A percentile compares a stretch with the other conserved stretches of the same genome.
These are phyloP conservation scores for Xylogone sp. DNA, from an alignment of 2,329 filamentous ascomycete genomes.

Conservation along the genomic window DNA sequence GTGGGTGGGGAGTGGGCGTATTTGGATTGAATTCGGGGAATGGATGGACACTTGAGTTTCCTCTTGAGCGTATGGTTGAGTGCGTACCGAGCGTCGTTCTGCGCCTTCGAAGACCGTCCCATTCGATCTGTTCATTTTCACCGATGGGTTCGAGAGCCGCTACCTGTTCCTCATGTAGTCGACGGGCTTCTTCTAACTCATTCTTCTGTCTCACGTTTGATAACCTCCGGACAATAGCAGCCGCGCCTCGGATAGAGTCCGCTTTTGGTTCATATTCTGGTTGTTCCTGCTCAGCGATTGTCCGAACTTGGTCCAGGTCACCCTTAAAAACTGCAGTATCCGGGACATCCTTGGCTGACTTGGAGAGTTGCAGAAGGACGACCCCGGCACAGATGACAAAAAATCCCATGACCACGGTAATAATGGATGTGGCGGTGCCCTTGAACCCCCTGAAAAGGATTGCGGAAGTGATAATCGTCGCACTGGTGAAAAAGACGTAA, in stretches of 20 bases:
- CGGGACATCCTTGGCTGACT: slow-evolving; percentile 95
- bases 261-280: slow-evolving; percentile 96
- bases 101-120: slow-evolving; percentile 83
- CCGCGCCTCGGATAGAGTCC: slow-evolving; percentile 88
- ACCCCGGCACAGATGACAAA: slow-evolving; percentile 91
- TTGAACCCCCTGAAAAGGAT: slow-evolving; percentile 94
- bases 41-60: slow-evolving; percentile 21
- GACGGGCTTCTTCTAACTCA: slow-evolving; percentile 74
- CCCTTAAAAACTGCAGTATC: slow-evolving; percentile 89
- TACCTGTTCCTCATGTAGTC: slow-evolving; percentile 74
- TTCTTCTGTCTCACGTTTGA: slow-evolving; percentile 72
- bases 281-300: slow-evolving; percentile 91
- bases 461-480: slow-evolving; percentile 90
- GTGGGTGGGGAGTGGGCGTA: slow-evolving; percentile 55
- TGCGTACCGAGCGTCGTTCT: slow-evolving; percentile 46
- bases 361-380: slow-evolving; percentile 90
- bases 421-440: slow-evolving; percentile 73
- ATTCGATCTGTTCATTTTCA: slow-evolving; percentile 76
- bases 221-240: slow-evolving; percentile 80
- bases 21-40: slow-evolving; percentile 18
- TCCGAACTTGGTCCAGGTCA: slow-evolving; percentile 91
- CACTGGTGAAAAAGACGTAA: slow-evolving; percentile 96
- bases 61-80: slow-evolving; percentile 24
- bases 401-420: slow-evolving; percentile 90
- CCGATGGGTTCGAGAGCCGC: slow-evolving; percentile 71